Percentiles rank a stretch among this genome's conserved stretches.
Conservation (phyloP, 257 asterid species). For the Coffea canephora region DNA sequence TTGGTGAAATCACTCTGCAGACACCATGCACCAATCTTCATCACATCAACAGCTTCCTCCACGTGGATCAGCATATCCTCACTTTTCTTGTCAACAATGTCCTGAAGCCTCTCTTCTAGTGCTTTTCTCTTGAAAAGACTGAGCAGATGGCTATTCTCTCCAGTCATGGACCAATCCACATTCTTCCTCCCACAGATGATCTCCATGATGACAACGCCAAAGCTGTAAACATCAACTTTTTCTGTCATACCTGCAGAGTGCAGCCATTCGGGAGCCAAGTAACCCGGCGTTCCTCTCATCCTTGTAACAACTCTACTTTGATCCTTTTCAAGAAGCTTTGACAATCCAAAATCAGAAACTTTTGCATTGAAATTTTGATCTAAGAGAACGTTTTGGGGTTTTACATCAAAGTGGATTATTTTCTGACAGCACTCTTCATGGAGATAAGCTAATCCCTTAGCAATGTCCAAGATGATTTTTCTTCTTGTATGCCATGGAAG, state of each 20-base stretch:
- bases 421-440: slow-evolving; percentile 22
- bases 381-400: slow-evolving; percentile 25
- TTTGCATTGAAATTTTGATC: slow-evolving; percentile 19
- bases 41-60: slow-evolving; percentile 22
- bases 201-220: slow-evolving; percentile 23
- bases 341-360: slow-evolving; percentile 25
- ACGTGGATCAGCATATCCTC: slow-evolving; percentile 18
- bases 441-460: slow-evolving; percentile 27
- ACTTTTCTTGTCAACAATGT: slow-evolving; percentile 19
- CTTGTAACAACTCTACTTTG: slow-evolving; percentile 9
- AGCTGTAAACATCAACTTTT: slow-evolving; percentile 26
- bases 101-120: not conserved
- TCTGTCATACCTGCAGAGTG: slow-evolving; percentile 9
- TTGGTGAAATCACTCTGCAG: slow-evolving; percentile 18
- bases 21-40: slow-evolving; percentile 29
- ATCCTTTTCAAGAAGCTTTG: slow-evolving; percentile 17
- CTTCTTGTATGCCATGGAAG: slow-evolving; percentile 20
- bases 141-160: slow-evolving; percentile 16
- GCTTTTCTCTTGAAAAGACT: slow-evolving; percentile 19
- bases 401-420: slow-evolving; percentile 26
- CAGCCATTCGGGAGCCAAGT: slow-evolving; percentile 27
- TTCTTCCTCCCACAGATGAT: slow-evolving; percentile 25
- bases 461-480: slow-evolving; percentile 22
- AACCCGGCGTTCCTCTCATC: slow-evolving; percentile 32
- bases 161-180: slow-evolving; percentile 13